phyloP scores from a whole-genome alignment of 371 early-diverging fungal species.

The Vairimorpha apis region DNA sequence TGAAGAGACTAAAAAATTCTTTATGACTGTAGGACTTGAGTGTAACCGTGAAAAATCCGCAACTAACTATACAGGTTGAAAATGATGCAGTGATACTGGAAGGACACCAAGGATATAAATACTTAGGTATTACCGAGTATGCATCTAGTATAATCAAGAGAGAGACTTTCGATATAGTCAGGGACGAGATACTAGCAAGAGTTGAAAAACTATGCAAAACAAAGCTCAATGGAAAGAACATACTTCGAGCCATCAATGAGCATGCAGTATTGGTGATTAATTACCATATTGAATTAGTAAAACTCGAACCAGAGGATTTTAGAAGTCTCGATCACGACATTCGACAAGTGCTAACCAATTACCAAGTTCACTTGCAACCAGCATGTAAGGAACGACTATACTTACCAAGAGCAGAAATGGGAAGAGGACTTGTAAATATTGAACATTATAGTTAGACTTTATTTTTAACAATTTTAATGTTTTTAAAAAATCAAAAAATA shows the following conservation, averaged over 20 bases:
- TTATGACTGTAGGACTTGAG: neutral
- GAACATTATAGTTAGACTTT: neutral
- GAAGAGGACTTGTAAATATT: slow-evolving; percentile 10
- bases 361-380: slow-evolving; percentile 3
- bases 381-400: neutral
- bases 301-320: neutral
- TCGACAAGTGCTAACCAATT: neutral
- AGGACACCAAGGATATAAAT: slow-evolving; percentile 1
- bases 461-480: no score
- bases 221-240: slow-evolving; percentile 5
- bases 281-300: neutral
- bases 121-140: neutral
- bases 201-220: slow-evolving; percentile 1
- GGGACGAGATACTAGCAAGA: neutral
- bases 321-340: neutral
- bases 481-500: no score
- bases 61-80: neutral
- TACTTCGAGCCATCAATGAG: neutral
- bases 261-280: neutral
- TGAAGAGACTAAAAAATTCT: slow-evolving; percentile 5
- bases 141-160: neutral
- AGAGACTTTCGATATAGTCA: neutral
- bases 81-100: slow-evolving; percentile 1
- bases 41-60: neutral
- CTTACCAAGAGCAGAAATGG: slow-evolving; percentile 12